phyloP scores from a whole-genome alignment of 139 green algal species.

The Chlorella sp. region DNA sequence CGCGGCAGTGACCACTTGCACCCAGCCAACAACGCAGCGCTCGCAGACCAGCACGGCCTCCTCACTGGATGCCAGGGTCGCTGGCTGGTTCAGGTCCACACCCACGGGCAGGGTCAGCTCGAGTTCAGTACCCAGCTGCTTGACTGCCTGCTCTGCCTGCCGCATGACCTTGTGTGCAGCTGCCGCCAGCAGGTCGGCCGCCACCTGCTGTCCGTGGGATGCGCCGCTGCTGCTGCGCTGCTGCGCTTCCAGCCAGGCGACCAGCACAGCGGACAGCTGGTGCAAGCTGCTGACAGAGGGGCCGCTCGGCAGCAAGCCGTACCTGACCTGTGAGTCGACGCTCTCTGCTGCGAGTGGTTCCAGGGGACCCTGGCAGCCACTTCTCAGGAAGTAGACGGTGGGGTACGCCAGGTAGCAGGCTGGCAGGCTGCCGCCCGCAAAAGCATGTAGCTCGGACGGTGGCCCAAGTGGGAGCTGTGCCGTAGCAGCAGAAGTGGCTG shows the following conservation, averaged over 20 bases:
- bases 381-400: no score
- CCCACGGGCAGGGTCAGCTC: slow-evolving; percentile 6
- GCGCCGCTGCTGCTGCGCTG: background rate
- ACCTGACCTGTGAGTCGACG: no score
- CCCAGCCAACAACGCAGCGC: slow-evolving; percentile 18
- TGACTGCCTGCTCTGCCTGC: background rate
- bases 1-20: background rate
- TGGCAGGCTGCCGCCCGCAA: no score
- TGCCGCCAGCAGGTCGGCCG: slow-evolving; percentile 3
- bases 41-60: slow-evolving; percentile 22
- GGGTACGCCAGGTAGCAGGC: no score
- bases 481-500: no score
- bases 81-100: background rate
- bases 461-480: no score
- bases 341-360: no score
- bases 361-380: no score
- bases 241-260: slow-evolving; percentile 5
- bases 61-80: background rate
- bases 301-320: slow-evolving; percentile 10
- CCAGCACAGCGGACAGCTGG: slow-evolving; percentile 2
- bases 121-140: slow-evolving; percentile 11
- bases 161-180: slow-evolving; percentile 2
- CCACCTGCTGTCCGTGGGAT: no score
- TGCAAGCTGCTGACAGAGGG: slow-evolving; percentile 17
- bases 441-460: no score